A percentile compares a stretch with the other conserved stretches of the same genome.
Conservation (phyloP, 352 stramenopile genomes). For the Globisporangium acanthophoron region DNA sequence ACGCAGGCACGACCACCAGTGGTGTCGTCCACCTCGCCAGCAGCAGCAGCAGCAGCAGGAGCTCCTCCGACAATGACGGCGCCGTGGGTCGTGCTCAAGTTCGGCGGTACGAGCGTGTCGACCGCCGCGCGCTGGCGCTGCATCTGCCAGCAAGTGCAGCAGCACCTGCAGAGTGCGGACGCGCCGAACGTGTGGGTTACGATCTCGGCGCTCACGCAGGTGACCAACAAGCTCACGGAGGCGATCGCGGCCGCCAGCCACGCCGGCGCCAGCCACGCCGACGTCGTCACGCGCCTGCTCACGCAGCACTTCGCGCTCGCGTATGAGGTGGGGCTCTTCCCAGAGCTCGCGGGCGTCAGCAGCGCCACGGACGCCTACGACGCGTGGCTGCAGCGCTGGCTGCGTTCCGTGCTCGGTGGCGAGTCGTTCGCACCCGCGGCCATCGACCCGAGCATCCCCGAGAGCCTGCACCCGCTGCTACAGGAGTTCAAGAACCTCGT, state of each 20-base stretch:
- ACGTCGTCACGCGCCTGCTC: constrained; percentile 43
- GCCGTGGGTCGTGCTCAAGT: constrained; percentile 86
- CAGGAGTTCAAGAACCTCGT: constrained; percentile 81
- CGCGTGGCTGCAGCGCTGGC: constrained; percentile 55
- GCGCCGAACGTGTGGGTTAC: constrained; percentile 77
- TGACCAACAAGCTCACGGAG: constrained; percentile 81
- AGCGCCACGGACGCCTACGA: constrained; percentile 40
- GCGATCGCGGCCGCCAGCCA: constrained; percentile 44
- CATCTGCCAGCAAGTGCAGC: constrained; percentile 70
- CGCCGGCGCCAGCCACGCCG: constrained; percentile 29
- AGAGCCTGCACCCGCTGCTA: constrained; percentile 51
- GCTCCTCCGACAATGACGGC: too few species aligned
- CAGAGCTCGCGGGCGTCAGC: constrained; percentile 21
- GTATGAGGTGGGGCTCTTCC: constrained; percentile 60
- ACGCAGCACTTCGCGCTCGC: constrained; percentile 71
- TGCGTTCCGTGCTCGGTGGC: constrained; percentile 45
- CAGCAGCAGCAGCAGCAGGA: too few species aligned
- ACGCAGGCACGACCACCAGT: not conserved
- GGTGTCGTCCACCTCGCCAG: too few species aligned
- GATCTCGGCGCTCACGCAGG: constrained; percentile 82
- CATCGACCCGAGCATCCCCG: constrained; percentile 40
- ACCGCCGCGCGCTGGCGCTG: constrained; percentile 68
- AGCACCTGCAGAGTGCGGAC: constrained; percentile 34
- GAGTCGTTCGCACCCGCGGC: constrained; percentile 41
- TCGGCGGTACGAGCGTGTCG: constrained; percentile 86